phyloP scores from a whole-genome alignment of 257 asterid genomes.

The Plantago major region DNA sequence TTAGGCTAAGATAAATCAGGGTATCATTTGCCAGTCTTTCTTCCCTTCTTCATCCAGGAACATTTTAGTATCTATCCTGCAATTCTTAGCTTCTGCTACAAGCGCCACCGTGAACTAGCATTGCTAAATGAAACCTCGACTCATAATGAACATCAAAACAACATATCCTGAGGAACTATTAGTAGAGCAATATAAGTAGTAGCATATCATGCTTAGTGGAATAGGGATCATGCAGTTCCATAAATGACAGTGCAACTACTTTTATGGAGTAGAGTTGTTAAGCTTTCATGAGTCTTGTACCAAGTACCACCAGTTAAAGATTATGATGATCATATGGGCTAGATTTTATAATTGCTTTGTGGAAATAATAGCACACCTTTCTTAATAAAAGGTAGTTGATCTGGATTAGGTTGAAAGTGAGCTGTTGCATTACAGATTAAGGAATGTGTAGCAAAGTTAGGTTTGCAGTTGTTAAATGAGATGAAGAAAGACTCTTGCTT shows the following conservation, averaged over 20 bases:
- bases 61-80: not conserved
- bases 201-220: not conserved
- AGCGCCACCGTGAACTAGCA: not conserved
- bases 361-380: not conserved
- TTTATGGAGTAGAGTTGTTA: too few species aligned
- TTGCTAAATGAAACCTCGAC: too few species aligned
- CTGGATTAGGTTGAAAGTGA: conserved; percentile 25
- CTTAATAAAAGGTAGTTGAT: conserved; percentile 14
- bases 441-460: conserved; percentile 23
- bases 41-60: not conserved
- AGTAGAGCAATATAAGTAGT: not conserved
- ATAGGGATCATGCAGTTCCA: too few species aligned
- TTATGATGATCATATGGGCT: not conserved
- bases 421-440: conserved; percentile 27
- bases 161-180: not conserved
- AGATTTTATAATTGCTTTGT: conserved; percentile 6
- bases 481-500: too few species aligned
- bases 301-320: not conserved
- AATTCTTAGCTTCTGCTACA: conserved; percentile 10
- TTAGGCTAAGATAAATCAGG: not conserved
- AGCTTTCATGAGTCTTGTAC: too few species aligned
- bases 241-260: too few species aligned
- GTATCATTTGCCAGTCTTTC: not conserved
- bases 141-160: not conserved
- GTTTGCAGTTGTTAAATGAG: conserved; percentile 1